Evolutionary conservation across 2,329 filamentous ascomycete genomes (phyloP), one percentile per base, ranked within the genome.

Genomic region (Phialophora expanda): DNA sequence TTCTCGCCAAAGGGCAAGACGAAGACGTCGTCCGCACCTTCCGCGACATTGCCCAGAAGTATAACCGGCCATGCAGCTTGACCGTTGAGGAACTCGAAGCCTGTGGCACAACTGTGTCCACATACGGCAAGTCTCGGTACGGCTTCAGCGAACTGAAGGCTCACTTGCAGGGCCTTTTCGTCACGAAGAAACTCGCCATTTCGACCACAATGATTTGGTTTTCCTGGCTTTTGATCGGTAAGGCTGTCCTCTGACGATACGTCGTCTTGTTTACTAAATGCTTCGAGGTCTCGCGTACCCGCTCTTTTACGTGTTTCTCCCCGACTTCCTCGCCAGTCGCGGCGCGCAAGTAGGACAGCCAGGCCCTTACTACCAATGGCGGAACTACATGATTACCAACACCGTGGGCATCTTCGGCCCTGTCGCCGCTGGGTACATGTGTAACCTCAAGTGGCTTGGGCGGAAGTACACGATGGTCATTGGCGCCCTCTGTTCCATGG

Each of bases 321-420:
- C 70, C 17, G 54, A 68, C 12, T 70, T 57, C 54, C 65, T 72
- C 0, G 83, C 86, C 1, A 85, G 84, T 0, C 83, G 89, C 11
- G 89, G 90, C 6, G 87, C 84, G 0, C 78, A 90, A 50, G 91
- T 91, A 66, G 88, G 88, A 17, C 89, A 92, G 69, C 87, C 89
- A 7, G 89, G 87, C 50, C 91, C 88, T 0, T 90, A 90, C 71
- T 79, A 90, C 46, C 91, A 89, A 0, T 94, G 93, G 77, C 86
- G 91, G 14, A 93, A 94, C 79, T 89, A 88, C 9, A 82, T 92
- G 17, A 91, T 94, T 72, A 90, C 92, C 62, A 88, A 90, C 4
- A 83, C 85, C 0, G 83, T 92, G 64, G 90, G 89, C 0, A 81
- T 95, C 0, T 91, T 91, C 0, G 91, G 91, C 0, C 90, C 89